A percentile compares a stretch with the other conserved stretches of the same genome.
phyloP scores from a whole-genome alignment of 331 rosid genomes.

The Malus hybrid region DNA sequence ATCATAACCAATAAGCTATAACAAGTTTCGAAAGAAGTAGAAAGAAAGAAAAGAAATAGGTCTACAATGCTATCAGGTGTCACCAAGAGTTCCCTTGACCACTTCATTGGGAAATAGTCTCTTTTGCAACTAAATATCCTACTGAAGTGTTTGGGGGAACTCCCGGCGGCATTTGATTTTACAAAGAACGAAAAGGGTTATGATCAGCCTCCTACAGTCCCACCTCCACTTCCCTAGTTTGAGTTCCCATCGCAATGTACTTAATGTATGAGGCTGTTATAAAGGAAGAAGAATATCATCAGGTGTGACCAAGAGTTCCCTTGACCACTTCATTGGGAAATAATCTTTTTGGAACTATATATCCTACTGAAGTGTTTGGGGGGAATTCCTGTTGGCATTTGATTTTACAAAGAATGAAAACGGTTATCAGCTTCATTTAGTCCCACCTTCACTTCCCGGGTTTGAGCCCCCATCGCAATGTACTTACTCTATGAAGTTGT shows the following conservation, averaged over 20 bases:
- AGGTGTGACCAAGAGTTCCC: conserved; percentile 32
- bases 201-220: background rate
- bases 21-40: background rate
- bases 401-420: background rate
- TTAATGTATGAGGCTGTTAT: background rate
- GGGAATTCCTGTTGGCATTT: conserved; percentile 15
- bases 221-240: background rate
- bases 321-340: conserved; percentile 18
- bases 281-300: background rate
- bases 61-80: background rate
- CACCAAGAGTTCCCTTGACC: conserved; percentile 32
- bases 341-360: background rate
- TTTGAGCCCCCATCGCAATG: background rate
- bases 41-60: background rate
- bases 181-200: background rate
- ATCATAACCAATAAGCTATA: background rate
- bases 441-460: background rate
- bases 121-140: background rate
- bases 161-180: conserved; percentile 10
- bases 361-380: conserved; percentile 23
- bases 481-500: background rate
- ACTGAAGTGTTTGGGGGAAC: conserved; percentile 29
- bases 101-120: conserved; percentile 9
- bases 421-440: background rate
- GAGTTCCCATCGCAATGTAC: background rate